phyloP scores from a whole-genome alignment of 805 yeast genomes.

The Starmerella roubikii region DNA sequence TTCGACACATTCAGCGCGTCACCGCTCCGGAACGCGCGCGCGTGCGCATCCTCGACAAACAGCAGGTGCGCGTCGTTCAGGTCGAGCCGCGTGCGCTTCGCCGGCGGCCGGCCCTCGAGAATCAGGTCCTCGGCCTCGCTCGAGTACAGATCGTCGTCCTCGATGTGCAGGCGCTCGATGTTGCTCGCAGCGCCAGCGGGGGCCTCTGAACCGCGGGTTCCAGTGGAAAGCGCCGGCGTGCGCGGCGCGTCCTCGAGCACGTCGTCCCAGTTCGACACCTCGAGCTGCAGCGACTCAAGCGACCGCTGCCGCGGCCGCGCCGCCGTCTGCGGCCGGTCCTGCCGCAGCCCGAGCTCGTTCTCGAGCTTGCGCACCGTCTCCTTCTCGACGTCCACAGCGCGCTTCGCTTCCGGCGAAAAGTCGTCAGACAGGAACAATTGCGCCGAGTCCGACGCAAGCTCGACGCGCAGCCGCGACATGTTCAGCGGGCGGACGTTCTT shows the following conservation, averaged over 20 bases:
- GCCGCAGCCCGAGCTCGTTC: slow-evolving; percentile 6
- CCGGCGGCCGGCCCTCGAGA: slow-evolving; percentile 45
- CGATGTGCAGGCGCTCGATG: slow-evolving; percentile 14
- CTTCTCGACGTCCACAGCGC: too few species aligned
- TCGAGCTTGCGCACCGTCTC: slow-evolving; percentile 1
- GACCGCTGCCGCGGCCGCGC: neutral
- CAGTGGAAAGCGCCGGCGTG: neutral
- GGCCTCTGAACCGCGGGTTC: too few species aligned
- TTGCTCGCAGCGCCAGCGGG: neutral
- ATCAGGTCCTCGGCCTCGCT: slow-evolving; percentile 44
- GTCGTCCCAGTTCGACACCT: slow-evolving; percentile 23
- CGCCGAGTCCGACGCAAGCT: slow-evolving; percentile 48
- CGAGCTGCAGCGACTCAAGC: slow-evolving; percentile 12
- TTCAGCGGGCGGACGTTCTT: slow-evolving; percentile 23
- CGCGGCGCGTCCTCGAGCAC: slow-evolving; percentile 24
- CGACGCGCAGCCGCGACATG: slow-evolving; percentile 48
- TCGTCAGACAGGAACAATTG: slow-evolving; percentile 30
- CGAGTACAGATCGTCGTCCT: slow-evolving; percentile 25
- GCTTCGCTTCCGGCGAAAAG: neutral
- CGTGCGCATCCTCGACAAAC: slow-evolving; percentile 37
- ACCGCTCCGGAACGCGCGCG: slow-evolving; percentile 27
- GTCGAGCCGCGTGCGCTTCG: slow-evolving; percentile 38
- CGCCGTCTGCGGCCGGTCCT: neutral
- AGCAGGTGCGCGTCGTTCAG: slow-evolving; percentile 77
- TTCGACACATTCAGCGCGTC: slow-evolving; percentile 61